A percentile compares a stretch with the other conserved stretches of the same genome.
Evolutionary conservation across 2,329 filamentous ascomycete species (phyloP).

Genomic region (Neophaeococcomyces aloes): DNA sequence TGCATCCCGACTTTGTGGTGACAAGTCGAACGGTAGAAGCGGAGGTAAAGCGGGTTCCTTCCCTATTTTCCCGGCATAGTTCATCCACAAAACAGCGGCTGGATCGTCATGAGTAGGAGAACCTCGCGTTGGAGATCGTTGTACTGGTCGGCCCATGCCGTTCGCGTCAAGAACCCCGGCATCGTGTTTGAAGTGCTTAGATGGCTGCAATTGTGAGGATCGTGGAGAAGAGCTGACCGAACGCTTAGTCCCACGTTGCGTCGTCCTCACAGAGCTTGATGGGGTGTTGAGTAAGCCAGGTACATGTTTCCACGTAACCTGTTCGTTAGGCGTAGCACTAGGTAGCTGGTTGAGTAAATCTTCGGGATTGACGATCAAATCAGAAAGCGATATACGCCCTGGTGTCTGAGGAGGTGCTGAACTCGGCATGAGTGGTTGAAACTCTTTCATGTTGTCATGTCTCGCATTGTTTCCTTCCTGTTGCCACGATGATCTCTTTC

Average conservation of each 20-base stretch:
- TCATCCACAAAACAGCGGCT: constrained; percentile 65
- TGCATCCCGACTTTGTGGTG: constrained; percentile 53
- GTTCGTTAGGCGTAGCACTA: constrained; percentile 48
- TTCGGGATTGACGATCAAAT: constrained; percentile 52
- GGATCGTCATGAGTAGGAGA: constrained; percentile 59
- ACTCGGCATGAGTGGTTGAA: background rate
- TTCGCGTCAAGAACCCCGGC: constrained; percentile 45
- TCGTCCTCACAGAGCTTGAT: constrained; percentile 40
- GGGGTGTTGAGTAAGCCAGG: constrained; percentile 31
- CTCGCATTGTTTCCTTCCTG: constrained; percentile 12
- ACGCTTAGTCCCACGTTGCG: constrained; percentile 48
- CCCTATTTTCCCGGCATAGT: constrained; percentile 49
- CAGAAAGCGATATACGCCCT: constrained; percentile 47
- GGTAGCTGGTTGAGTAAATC: constrained; percentile 42
- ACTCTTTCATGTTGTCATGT: background rate
- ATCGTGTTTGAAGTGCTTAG: constrained; percentile 32
- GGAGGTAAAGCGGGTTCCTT: constrained; percentile 45
- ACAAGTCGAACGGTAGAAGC: constrained; percentile 50
- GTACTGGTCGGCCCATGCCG: constrained; percentile 48
- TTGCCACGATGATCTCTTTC: constrained; percentile 6
- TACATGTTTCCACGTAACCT: constrained; percentile 48
- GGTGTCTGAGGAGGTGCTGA: constrained; percentile 45
- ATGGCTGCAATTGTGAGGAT: constrained; percentile 46
- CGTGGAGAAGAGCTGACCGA: constrained; percentile 63
- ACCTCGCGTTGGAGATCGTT: constrained; percentile 29